A percentile compares a stretch with the other conserved stretches of the same genome.
phyloP scores from a whole-genome alignment of 257 asterid genomes.

The Jaltomata sinuosa region DNA sequence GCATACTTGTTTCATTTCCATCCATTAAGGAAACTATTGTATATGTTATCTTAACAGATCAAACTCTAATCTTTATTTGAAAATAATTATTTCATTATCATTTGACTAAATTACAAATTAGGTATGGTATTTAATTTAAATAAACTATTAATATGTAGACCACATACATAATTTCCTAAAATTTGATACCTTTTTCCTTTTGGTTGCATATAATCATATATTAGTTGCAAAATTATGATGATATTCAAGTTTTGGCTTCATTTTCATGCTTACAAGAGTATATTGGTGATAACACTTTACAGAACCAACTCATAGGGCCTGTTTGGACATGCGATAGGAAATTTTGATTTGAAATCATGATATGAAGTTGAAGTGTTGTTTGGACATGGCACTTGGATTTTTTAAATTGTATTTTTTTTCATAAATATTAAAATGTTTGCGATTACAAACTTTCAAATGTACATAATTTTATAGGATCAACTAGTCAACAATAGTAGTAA shows the following conservation, averaged over 20 bases:
- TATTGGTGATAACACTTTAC: too few relatives aligned
- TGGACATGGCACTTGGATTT: too few relatives aligned
- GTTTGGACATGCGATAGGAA: too few relatives aligned
- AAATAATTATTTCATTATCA: neutral
- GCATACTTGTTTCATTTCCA: too few relatives aligned
- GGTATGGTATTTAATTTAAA: neutral
- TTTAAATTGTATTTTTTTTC: too few relatives aligned
- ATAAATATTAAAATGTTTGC: too few relatives aligned
- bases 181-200: neutral
- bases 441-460: too few relatives aligned
- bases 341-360: too few relatives aligned
- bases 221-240: neutral
- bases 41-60: neutral
- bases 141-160: neutral
- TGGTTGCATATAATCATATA: neutral
- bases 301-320: too few relatives aligned
- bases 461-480: too few relatives aligned
- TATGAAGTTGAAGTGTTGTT: too few relatives aligned
- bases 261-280: neutral
- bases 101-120: neutral
- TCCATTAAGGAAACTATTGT: neutral
- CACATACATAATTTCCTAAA: neutral
- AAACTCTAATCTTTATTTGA: neutral
- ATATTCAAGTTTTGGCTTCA: neutral
- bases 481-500: too few relatives aligned